A percentile compares a stretch with the other conserved stretches of the same genome.
Conservation (phyloP, 805 yeast genomes). For the Sugiyamaella boreocaroliniensis region DNA sequence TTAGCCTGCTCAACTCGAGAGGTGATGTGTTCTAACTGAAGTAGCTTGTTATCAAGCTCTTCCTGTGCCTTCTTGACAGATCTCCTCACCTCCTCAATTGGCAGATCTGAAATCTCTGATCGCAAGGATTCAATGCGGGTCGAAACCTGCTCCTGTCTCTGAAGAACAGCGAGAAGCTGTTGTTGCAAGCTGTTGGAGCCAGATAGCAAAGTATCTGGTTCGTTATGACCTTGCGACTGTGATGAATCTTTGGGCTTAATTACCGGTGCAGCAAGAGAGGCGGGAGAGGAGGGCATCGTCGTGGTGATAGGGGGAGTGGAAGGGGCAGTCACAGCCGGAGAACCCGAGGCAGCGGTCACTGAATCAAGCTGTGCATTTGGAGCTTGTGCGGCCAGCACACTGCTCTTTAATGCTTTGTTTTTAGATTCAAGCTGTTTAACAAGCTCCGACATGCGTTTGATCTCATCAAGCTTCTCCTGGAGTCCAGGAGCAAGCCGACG, state of each 20-base stretch:
- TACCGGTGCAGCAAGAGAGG: neutral
- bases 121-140: neutral
- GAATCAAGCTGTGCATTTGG: too few relatives aligned
- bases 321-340: neutral
- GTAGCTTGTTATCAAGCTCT: neutral
- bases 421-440: constrained; percentile 10
- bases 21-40: neutral
- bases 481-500: constrained; percentile 16
- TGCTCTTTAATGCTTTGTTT: constrained; percentile 1
- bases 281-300: neutral
- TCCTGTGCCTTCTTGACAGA: neutral
- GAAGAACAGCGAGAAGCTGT: neutral
- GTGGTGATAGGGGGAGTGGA: neutral
- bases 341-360: neutral
- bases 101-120: neutral
- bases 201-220: neutral
- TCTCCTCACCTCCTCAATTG: constrained; percentile 3
- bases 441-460: constrained; percentile 11
- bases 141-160: neutral
- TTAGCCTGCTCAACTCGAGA: neutral
- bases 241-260: too few relatives aligned
- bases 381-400: constrained; percentile 3
- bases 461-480: constrained; percentile 15
- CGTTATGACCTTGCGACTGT: too few relatives aligned
- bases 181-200: neutral